Percentiles rank a stretch among this genome's conserved stretches.
These are phyloP conservation scores for Gentiana macrophylla DNA, from an alignment of 257 asterid genomes.

Conservation along the genomic window DNA sequence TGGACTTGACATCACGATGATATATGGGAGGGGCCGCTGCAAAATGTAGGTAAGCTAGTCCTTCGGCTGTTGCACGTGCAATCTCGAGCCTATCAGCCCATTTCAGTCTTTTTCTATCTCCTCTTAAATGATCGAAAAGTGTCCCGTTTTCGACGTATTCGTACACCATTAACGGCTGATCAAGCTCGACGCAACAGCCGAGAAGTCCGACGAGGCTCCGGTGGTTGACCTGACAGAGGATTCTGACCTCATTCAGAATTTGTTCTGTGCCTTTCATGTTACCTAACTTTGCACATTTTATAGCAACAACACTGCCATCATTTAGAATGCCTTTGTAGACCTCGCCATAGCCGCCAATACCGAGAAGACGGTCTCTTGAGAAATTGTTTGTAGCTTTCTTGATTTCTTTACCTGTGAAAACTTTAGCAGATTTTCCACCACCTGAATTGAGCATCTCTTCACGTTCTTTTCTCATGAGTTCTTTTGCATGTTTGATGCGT, in stretches of 20 bases:
- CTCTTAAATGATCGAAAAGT: conserved; percentile 47
- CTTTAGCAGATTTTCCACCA: conserved; percentile 57
- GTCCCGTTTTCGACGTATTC: conserved; percentile 66
- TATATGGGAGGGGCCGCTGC: conserved; percentile 81
- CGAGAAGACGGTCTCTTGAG: conserved; percentile 71
- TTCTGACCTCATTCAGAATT: conserved; percentile 82
- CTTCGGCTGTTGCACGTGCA: conserved; percentile 81
- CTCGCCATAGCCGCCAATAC: conserved; percentile 83
- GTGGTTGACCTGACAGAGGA: conserved; percentile 89
- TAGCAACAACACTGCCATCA: conserved; percentile 64
- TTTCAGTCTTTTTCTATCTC: conserved; percentile 23
- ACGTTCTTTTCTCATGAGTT: conserved; percentile 59
- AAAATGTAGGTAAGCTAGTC: conserved; percentile 81
- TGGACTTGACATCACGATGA: conserved; percentile 87
- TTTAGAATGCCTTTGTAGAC: conserved; percentile 65
- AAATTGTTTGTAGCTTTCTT: conserved; percentile 78
- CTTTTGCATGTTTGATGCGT: conserved; percentile 46
- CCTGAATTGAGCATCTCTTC: conserved; percentile 67
- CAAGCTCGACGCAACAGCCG: conserved; percentile 92
- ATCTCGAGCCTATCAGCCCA: conserved; percentile 51
- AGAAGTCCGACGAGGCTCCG: conserved; percentile 66
- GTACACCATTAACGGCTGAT: conserved; percentile 76
- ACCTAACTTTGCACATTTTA: conserved; percentile 87
- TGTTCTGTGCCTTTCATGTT: conserved; percentile 77
- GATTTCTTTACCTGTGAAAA: conserved; percentile 63